Percentiles rank a stretch among this genome's conserved stretches.
Conservation (phyloP, 352 stramenopile genomes). For the Elongisporangium undulatum region DNA sequence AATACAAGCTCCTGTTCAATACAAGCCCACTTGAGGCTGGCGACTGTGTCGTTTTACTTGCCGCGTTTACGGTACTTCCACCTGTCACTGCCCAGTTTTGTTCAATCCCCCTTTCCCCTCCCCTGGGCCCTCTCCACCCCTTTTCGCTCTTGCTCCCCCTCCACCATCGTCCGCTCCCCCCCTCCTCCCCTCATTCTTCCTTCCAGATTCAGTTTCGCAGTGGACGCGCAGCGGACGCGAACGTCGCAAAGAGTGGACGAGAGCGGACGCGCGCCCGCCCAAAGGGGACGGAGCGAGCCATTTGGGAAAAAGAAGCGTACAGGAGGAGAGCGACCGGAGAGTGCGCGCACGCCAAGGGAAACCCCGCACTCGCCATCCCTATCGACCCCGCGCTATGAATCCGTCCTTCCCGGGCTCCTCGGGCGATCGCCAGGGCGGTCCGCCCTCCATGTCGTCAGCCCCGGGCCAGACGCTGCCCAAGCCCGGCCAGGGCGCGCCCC, state of each 20-base stretch:
- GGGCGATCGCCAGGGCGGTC: constrained; percentile 54
- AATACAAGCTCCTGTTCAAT: background rate
- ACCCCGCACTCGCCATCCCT: background rate
- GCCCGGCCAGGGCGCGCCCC: constrained; percentile 13
- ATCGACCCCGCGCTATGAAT: constrained; percentile 40
- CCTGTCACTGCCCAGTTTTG: background rate
- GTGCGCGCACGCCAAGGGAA: constrained; percentile 1
- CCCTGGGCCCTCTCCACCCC: background rate
- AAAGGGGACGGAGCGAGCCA: constrained; percentile 8
- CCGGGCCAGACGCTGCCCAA: background rate
- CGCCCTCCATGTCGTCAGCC: constrained; percentile 16
- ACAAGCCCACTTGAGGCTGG: background rate
- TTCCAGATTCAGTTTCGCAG: background rate
- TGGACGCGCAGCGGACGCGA: background rate
- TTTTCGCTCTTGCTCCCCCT: background rate
- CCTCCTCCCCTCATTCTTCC: constrained; percentile 2
- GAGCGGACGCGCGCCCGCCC: background rate
- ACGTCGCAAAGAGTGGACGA: constrained; percentile 2
- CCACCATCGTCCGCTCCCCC: background rate
- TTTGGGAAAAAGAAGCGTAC: constrained; percentile 18
- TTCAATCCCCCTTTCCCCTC: background rate
- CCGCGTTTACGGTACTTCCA: background rate
- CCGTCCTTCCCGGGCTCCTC: constrained; percentile 71
- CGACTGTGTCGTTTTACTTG: background rate
- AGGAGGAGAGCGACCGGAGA: constrained; percentile 4